Percentiles rank a stretch among this genome's conserved stretches.
These are phyloP conservation scores for Podaxis sp. DNA, from an alignment of 768 basidiomycete genomes.

Conservation along the genomic window DNA sequence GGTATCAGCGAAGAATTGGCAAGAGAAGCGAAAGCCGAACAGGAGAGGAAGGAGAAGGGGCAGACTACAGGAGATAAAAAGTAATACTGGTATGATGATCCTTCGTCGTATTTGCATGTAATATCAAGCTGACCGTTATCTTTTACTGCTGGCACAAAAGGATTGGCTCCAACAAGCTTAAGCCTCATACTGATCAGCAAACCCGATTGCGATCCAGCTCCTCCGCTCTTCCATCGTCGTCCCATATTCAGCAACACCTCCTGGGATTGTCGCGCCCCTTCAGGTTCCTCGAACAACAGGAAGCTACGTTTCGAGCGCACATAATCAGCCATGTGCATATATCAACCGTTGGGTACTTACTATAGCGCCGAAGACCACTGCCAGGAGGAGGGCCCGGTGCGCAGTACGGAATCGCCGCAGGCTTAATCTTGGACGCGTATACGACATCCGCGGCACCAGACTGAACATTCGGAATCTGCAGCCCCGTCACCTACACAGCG, in stretches of 20 bases:
- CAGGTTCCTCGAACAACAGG: conserved; percentile 61
- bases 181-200: conserved; percentile 52
- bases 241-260: conserved; percentile 45
- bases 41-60: background rate
- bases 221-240: conserved; percentile 42
- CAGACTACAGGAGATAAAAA: background rate
- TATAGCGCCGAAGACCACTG: conserved; percentile 20
- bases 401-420: conserved; percentile 54
- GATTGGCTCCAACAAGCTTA: conserved; percentile 57
- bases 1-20: conserved; percentile 1
- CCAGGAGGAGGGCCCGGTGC: conserved; percentile 56
- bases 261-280: conserved; percentile 39
- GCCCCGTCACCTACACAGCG: conserved; percentile 31
- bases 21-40: background rate
- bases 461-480: conserved; percentile 29
- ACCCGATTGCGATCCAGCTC: conserved; percentile 53
- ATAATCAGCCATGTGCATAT: background rate
- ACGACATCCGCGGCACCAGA: conserved; percentile 29
- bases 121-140: background rate
- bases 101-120: too few species aligned
- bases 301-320: conserved; percentile 30
- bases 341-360: background rate
- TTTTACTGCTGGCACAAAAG: conserved; percentile 30
- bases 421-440: conserved; percentile 39
- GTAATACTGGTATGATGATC: background rate